Evolutionary conservation across 2,329 filamentous ascomycete species (phyloP).

Genomic region (Neofusicoccum cordaticola): DNA sequence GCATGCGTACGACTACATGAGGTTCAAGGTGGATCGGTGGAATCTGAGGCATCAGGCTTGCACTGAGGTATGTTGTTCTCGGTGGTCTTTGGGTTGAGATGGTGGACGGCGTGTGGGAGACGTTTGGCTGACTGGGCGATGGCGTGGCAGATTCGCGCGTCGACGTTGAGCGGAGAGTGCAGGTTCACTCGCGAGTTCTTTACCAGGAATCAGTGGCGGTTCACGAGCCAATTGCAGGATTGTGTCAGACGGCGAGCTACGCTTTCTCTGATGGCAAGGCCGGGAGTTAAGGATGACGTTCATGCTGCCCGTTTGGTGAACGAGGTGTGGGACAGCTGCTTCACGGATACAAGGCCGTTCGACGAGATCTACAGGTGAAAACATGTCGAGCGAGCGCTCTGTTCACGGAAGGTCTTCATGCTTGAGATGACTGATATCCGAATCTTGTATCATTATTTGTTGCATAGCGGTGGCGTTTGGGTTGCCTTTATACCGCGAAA

Average conservation of each 20-base stretch:
- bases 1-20: conserved; percentile 88
- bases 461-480: conserved; percentile 18
- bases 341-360: conserved; percentile 88
- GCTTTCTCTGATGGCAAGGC: conserved; percentile 73
- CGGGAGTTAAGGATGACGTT: conserved; percentile 77
- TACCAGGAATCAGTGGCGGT: conserved; percentile 76
- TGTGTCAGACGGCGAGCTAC: conserved; percentile 83
- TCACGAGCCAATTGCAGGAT: conserved; percentile 90
- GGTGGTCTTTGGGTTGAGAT: neutral
- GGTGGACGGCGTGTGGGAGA: neutral
- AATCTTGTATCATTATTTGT: conserved; percentile 15
- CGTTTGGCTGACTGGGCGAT: neutral
- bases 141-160: conserved; percentile 72
- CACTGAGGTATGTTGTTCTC: conserved; percentile 65
- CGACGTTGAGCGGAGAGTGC: conserved; percentile 90
- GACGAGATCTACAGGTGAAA: conserved; percentile 84
- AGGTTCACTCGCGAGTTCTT: conserved; percentile 85
- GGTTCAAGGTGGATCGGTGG: conserved; percentile 86
- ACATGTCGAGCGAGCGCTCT: neutral
- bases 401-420: neutral
- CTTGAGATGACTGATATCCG: conserved; percentile 5
- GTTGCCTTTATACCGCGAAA: conserved; percentile 7
- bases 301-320: conserved; percentile 88
- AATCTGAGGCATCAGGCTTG: conserved; percentile 88
- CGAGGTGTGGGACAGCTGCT: conserved; percentile 98